These are phyloP conservation scores for Syzygium oleosum DNA, from an alignment of 345 rosid genomes.

Conservation along the genomic window DNA sequence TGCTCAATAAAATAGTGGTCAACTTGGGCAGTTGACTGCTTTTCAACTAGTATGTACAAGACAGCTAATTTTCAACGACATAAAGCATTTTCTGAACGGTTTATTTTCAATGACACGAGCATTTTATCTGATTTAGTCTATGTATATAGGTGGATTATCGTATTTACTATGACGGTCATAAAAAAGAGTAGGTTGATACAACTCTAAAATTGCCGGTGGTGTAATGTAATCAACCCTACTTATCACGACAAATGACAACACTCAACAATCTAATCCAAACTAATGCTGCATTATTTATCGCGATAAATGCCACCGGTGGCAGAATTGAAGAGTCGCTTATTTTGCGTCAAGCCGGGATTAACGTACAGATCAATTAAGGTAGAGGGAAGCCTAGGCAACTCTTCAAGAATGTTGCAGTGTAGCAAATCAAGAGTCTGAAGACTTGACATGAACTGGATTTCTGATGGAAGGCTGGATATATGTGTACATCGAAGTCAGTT, in stretches of 20 bases:
- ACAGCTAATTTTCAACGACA: too few relatives aligned
- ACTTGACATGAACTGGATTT: neutral
- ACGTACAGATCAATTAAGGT: neutral
- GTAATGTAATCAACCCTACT: neutral
- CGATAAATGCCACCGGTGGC: neutral
- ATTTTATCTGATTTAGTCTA: too few relatives aligned
- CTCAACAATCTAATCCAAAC: neutral
- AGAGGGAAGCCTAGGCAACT: neutral
- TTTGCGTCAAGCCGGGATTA: neutral
- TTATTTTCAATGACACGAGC: too few relatives aligned
- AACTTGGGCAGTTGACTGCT: too few relatives aligned
- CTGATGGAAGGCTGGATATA: neutral
- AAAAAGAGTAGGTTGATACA: too few relatives aligned
- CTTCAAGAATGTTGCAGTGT: neutral
- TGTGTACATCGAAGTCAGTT: neutral
- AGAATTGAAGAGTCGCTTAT: neutral
- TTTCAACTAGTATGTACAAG: too few relatives aligned
- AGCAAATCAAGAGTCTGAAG: neutral
- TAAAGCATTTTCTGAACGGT: too few relatives aligned
- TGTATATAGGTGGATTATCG: too few relatives aligned
- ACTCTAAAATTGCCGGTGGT: neutral
- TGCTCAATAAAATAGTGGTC: too few relatives aligned
- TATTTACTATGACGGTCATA: too few relatives aligned
- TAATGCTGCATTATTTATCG: neutral
- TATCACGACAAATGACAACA: neutral